Evolutionary conservation across 768 basidiomycete species (phyloP).

Genomic region (Tricholoma sp.): DNA sequence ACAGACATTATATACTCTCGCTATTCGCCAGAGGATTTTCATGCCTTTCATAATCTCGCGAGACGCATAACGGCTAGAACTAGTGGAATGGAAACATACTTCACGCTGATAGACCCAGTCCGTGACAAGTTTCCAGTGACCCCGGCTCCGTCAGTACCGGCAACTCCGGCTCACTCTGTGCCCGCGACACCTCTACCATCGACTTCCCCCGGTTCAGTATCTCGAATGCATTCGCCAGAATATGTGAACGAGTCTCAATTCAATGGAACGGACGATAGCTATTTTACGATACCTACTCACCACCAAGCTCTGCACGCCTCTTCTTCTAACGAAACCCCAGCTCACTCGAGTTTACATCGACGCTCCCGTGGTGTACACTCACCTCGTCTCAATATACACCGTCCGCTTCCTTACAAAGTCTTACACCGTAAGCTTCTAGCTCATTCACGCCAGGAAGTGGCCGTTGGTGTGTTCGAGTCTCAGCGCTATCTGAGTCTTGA

Average conservation of each 20-base stretch:
- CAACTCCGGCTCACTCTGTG: slow-evolving; percentile 16
- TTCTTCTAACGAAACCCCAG: neutral
- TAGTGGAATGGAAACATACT: slow-evolving; percentile 63
- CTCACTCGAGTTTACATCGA: slow-evolving; percentile 2
- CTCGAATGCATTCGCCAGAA: slow-evolving; percentile 26
- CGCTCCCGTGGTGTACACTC: slow-evolving; percentile 19
- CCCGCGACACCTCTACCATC: no score
- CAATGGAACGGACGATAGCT: neutral
- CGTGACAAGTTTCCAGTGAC: slow-evolving; percentile 53
- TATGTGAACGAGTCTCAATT: neutral
- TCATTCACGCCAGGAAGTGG: slow-evolving; percentile 36
- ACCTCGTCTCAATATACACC: slow-evolving; percentile 18
- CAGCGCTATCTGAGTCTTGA: no score
- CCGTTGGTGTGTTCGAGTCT: slow-evolving; percentile 71
- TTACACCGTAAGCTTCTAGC: slow-evolving; percentile 36
- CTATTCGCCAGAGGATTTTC: slow-evolving; percentile 55
- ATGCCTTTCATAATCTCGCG: slow-evolving; percentile 41
- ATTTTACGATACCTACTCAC: neutral
- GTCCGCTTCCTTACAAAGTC: slow-evolving; percentile 30
- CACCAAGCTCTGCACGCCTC: neutral
- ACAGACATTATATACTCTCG: slow-evolving; percentile 58
- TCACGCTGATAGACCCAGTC: slow-evolving; percentile 55
- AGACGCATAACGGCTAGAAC: slow-evolving; percentile 50
- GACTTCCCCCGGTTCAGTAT: no score
- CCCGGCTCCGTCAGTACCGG: slow-evolving; percentile 31